Base-by-base conservation (phyloP, 805 yeast genomes). In the Ascoidea rubescens region DNA sequence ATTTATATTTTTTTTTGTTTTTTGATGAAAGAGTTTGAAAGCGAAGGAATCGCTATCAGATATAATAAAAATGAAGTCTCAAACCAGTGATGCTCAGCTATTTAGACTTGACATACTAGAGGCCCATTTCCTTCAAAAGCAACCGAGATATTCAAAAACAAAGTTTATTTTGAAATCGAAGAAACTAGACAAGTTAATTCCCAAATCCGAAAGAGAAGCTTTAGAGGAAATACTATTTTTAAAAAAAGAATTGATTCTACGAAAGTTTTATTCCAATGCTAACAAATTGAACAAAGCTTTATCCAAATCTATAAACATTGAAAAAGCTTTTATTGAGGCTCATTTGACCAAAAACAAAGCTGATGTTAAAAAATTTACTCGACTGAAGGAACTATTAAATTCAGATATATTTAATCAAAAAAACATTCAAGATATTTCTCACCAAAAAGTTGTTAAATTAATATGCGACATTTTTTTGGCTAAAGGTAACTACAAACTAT, bases 51-150 rank as follows among this genome's bases (percentile, higher is more conserved):
- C 28, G 28, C 28, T 21, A 21, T 21, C 28, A 21, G 28, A 21
- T 21, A 37, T 37, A 37, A 37, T 10, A 8, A 37, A 33, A 37
- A 37, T 37, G 43, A 37, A 37, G 14, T 2, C 8, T 10, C 8
- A 14, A 14, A 10, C 43, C 8, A 37, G 14, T 37, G 43, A 37
- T 37, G 43, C 43, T 37, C 43, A 37, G 43, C 45, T 55, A 12
- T 45, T 55, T 5, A 74, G 73, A 57, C 64, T 81, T 48, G 87
- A 81, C 59, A 62, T 79, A 31, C 64, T 81, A 44, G 84, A 81
- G 57, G 68, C 71, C 45, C 73, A 74, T 58, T 78, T 68, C 64
- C 60, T 70, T 33, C 60, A 67, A 5, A 58, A 67, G 31, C 59
- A 64, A 17, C 75, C 82, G 1, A 66, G 85, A 53, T 78, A 69